These are phyloP conservation scores for Mikania micrantha DNA, from an alignment of 129 eudicot species.

Conservation along the genomic window DNA sequence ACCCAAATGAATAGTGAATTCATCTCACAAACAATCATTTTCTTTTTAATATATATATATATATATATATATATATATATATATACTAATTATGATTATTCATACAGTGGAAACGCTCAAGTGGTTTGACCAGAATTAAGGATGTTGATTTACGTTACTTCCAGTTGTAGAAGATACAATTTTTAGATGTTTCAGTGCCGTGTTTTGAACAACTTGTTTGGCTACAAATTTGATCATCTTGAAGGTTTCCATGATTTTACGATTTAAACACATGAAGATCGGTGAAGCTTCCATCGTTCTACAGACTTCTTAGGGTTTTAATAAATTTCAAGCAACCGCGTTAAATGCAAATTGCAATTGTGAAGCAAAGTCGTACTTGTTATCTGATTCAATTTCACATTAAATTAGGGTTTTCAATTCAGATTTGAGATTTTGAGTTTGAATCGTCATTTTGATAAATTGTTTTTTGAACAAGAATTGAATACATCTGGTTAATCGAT, in stretches of 20 bases:
- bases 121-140: constrained; percentile 3
- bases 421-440: not conserved
- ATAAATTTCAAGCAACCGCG: not conserved
- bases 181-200: not conserved
- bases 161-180: not conserved
- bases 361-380: constrained; percentile 6
- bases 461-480: not conserved
- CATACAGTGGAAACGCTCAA: constrained; percentile 5
- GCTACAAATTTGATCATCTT: constrained; percentile 13
- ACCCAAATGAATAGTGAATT: too few relatives aligned
- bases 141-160: constrained; percentile 1
- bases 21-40: too few relatives aligned
- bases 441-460: not conserved
- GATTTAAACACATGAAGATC: not conserved
- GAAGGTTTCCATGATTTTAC: too few relatives aligned
- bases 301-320: not conserved
- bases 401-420: constrained; percentile 2
- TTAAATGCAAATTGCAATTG: not conserved
- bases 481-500: constrained; percentile 22
- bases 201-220: constrained; percentile 17
- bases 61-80: too few relatives aligned
- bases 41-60: too few relatives aligned
- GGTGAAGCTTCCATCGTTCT: constrained; percentile 12
- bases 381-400: not conserved
- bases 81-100: too few relatives aligned